Conservation (phyloP, 1,284 basidiomycete species). For the Microbotryum intermedium region DNA sequence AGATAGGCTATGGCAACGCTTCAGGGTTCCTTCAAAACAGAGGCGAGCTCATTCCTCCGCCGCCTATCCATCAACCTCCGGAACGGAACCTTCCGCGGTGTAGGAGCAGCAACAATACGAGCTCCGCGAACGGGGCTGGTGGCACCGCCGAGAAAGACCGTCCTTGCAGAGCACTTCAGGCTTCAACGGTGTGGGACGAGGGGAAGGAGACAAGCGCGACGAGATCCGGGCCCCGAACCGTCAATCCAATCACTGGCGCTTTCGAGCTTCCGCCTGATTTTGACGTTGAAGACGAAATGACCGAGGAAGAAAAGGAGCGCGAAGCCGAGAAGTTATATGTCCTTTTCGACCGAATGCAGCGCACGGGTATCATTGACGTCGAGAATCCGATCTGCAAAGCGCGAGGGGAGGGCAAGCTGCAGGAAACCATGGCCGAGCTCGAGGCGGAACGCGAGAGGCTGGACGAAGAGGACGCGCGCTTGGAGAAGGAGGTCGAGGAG, state of each 20-base stretch:
- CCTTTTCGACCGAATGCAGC: slow-evolving; percentile 77
- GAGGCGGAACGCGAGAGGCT: slow-evolving; percentile 58
- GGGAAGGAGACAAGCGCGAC: no score
- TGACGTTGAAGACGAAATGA: slow-evolving; percentile 49
- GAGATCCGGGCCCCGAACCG: slow-evolving; percentile 29
- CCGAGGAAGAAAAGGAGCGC: slow-evolving; percentile 79
- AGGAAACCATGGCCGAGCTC: slow-evolving; percentile 35
- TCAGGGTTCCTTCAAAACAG: slow-evolving; percentile 85
- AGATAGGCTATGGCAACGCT: slow-evolving; percentile 84
- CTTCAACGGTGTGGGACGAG: no score
- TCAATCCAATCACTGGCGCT: slow-evolving; percentile 74
- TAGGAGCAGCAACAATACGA: no score
- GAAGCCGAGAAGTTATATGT: slow-evolving; percentile 85
- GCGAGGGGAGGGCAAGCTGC: slow-evolving; percentile 25
- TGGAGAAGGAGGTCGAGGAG: slow-evolving; percentile 24
- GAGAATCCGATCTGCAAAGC: slow-evolving; percentile 34
- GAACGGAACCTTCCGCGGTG: no score
- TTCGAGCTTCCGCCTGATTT: slow-evolving; percentile 42
- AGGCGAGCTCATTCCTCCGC: slow-evolving; percentile 54
- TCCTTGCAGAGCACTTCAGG: neutral
- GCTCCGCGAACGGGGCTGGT: no score
- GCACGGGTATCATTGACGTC: slow-evolving; percentile 44
- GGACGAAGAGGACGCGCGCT: slow-evolving; percentile 42
- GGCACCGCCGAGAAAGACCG: no score
- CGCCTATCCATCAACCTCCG: slow-evolving; percentile 1